Percentiles rank a stretch among this genome's conserved stretches.
phyloP scores from a whole-genome alignment of 345 rosid species.

The Aegle marmelos region DNA sequence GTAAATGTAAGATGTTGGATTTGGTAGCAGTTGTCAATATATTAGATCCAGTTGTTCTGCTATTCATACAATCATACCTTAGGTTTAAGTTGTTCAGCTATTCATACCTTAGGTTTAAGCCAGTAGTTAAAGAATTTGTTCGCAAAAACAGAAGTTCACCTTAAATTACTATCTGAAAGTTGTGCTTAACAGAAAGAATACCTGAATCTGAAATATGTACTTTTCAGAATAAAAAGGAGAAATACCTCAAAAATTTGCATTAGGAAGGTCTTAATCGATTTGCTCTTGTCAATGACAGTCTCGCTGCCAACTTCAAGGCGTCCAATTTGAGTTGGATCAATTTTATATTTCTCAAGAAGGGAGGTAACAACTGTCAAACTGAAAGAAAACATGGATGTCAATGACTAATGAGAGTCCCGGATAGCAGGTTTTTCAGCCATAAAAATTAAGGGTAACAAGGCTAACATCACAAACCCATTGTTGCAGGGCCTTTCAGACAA shows the following conservation, averaged over 20 bases:
- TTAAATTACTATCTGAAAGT: neutral
- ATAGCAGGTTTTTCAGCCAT: neutral
- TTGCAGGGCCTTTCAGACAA: neutral
- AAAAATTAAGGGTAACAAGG: neutral
- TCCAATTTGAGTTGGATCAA: conserved; percentile 12
- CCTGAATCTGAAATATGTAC: neutral
- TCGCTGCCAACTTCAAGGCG: conserved; percentile 96
- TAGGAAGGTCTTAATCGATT: conserved; percentile 92
- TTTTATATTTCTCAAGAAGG: conserved; percentile 29
- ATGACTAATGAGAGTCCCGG: neutral
- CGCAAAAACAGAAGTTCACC: neutral
- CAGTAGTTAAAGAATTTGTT: neutral
- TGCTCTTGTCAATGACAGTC: conserved; percentile 97
- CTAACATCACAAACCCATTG: neutral
- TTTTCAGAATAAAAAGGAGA: neutral
- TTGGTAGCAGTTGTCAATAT: neutral
- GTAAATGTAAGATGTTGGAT: neutral
- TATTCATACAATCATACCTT: neutral
- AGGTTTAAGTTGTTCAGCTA: neutral
- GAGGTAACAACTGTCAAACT: conserved; percentile 12
- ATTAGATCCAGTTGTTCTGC: neutral
- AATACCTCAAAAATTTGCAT: conserved; percentile 93
- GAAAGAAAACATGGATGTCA: neutral
- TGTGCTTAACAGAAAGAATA: neutral
- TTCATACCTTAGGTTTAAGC: neutral